A percentile compares a stretch with the other conserved stretches of the same genome.
Conservation (phyloP, 202 grass and related monocot species). For the Eragrostis tef region DNA sequence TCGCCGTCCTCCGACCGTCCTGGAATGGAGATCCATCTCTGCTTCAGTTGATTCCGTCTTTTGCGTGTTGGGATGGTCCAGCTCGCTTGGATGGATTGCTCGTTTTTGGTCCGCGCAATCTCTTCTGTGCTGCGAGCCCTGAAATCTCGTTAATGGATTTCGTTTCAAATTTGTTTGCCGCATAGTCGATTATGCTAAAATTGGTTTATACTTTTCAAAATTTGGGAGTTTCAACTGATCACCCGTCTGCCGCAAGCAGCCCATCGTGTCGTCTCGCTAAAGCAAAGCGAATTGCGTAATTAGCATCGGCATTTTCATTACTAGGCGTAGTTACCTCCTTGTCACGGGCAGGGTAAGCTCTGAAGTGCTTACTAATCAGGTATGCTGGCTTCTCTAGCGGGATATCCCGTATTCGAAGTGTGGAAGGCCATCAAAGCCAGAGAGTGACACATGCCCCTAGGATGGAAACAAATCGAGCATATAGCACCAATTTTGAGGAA, state of each 20-base stretch:
- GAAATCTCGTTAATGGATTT: background rate
- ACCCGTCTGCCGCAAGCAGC: too few species aligned
- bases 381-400: too few species aligned
- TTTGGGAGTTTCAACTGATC: background rate
- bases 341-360: too few species aligned
- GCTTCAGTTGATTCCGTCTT: background rate
- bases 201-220: background rate
- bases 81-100: background rate
- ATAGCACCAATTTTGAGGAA: slow-evolving; percentile 3
- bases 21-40: background rate
- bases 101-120: background rate
- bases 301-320: background rate
- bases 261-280: background rate
- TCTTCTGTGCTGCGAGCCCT: background rate
- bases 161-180: background rate
- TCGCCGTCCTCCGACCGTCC: too few species aligned
- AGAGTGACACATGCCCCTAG: background rate
- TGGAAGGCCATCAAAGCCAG: background rate
- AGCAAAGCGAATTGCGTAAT: background rate
- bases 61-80: background rate
- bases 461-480: background rate
- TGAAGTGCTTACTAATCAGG: background rate
- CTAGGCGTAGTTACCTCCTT: background rate
- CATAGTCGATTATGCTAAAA: background rate
- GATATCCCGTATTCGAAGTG: background rate